Conservation (phyloP, 1,139 yeast genomes). For the Magnusiomyces sp. region DNA sequence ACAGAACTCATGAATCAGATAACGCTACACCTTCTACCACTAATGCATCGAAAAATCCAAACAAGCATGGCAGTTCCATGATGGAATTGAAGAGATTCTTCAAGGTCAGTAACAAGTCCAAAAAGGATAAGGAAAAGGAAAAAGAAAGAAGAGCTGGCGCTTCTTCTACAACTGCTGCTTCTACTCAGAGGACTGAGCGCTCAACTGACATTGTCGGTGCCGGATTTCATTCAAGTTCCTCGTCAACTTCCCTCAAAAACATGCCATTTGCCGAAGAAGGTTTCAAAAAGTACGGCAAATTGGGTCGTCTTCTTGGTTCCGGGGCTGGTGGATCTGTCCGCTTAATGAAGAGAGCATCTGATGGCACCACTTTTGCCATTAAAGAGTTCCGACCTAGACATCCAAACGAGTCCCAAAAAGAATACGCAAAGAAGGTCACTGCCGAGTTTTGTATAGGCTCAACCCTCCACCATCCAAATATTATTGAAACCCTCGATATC, state of each 20-base stretch:
- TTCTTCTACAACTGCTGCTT: conserved; percentile 11
- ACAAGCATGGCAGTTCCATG: conserved; percentile 30
- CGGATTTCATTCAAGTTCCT: conserved; percentile 10
- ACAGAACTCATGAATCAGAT: conserved; percentile 10
- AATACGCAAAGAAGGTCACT: conserved; percentile 90
- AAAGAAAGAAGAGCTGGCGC: conserved; percentile 12
- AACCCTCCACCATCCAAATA: conserved; percentile 86
- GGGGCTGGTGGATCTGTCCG: conserved; percentile 99
- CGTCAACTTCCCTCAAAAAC: conserved; percentile 18
- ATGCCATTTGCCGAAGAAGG: conserved; percentile 37
- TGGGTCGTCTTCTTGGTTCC: conserved; percentile 85
- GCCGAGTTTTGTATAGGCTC: conserved; percentile 97
- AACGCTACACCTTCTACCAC: conserved; percentile 12
- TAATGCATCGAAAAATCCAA: conserved; percentile 9
- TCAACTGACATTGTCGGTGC: background rate
- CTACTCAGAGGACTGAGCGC: conserved; percentile 14
- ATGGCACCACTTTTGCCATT: conserved; percentile 84
- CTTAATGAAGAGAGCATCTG: conserved; percentile 71
- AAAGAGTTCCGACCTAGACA: conserved; percentile 89
- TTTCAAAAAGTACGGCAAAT: conserved; percentile 71
- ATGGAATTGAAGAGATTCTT: conserved; percentile 35
- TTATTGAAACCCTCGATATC: conserved; percentile 88
- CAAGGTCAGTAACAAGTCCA: conserved; percentile 18
- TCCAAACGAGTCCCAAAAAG: conserved; percentile 75
- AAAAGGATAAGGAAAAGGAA: conserved; percentile 9